Evolutionary conservation across 305 asterid genomes (phyloP).

Genomic region (Fraxinus greggii): DNA sequence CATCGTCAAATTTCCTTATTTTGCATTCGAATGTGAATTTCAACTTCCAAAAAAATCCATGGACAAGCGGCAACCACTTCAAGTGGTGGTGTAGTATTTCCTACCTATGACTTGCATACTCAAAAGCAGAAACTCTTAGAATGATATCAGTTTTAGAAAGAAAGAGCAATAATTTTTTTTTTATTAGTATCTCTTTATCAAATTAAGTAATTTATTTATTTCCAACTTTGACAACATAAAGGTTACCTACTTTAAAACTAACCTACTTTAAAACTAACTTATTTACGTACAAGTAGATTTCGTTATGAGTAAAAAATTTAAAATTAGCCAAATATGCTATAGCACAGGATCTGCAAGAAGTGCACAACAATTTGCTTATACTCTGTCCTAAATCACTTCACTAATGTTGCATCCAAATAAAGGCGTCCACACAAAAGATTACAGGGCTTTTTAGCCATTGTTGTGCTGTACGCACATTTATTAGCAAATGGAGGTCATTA

Average conservation of each 20-base stretch:
- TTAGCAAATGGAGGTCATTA: background rate
- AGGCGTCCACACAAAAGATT: background rate
- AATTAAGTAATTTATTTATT: background rate
- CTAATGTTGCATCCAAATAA: background rate
- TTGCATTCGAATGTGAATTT: background rate
- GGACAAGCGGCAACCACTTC: background rate
- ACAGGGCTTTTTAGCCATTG: background rate
- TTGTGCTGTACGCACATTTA: background rate
- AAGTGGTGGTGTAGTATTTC: background rate
- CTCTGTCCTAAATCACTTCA: background rate
- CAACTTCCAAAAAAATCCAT: background rate
- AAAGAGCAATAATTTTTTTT: background rate
- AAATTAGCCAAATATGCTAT: background rate
- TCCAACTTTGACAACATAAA: background rate
- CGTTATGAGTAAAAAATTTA: background rate
- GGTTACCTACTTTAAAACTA: background rate
- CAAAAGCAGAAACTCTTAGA: background rate
- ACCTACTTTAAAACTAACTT: background rate
- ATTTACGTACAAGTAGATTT: background rate
- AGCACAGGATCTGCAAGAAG: background rate
- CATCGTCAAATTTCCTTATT: background rate
- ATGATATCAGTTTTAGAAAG: background rate
- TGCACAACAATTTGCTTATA: background rate
- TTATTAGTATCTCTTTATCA: background rate
- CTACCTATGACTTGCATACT: background rate